Conservation (phyloP, 164 flowering plant species). For the Saururus chinensis region DNA sequence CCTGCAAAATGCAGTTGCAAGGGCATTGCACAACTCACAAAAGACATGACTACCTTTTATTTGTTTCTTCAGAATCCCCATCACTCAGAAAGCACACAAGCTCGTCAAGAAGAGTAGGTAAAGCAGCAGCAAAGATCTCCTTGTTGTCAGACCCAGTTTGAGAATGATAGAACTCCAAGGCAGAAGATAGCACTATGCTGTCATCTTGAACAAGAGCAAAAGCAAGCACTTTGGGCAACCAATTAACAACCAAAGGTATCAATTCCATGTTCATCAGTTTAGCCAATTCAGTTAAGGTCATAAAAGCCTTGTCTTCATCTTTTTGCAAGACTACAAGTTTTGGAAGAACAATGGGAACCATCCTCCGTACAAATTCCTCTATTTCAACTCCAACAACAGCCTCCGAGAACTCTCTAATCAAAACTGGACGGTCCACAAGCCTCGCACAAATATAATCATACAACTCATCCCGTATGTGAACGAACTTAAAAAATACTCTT, state of each 20-base stretch:
- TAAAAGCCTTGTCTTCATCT: conserved; percentile 45
- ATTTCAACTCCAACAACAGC: conserved; percentile 64
- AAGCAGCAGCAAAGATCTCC: conserved; percentile 93
- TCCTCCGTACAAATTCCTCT: conserved; percentile 59
- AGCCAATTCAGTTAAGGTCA: conserved; percentile 57
- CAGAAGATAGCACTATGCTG: conserved; percentile 39
- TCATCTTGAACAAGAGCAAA: conserved; percentile 74
- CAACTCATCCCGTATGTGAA: conserved; percentile 55
- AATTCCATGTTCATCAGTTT: conserved; percentile 58
- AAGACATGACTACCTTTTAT: conserved; percentile 42
- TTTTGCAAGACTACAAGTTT: conserved; percentile 72
- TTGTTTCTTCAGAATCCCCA: conserved; percentile 41
- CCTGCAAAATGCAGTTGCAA: background rate
- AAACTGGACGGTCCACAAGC: conserved; percentile 49
- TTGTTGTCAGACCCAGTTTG: conserved; percentile 79
- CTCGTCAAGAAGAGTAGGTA: conserved; percentile 94
- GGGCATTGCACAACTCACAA: background rate
- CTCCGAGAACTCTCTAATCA: conserved; percentile 85
- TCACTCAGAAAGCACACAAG: conserved; percentile 79
- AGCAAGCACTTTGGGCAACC: conserved; percentile 96
- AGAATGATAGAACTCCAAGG: conserved; percentile 75
- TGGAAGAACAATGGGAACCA: conserved; percentile 94
- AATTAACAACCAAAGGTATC: conserved; percentile 61
- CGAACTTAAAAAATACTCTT: conserved; percentile 42
- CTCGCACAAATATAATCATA: conserved; percentile 68